phyloP scores from a whole-genome alignment of 2,329 filamentous ascomycete species.

The Periglandula ipomoeae region DNA sequence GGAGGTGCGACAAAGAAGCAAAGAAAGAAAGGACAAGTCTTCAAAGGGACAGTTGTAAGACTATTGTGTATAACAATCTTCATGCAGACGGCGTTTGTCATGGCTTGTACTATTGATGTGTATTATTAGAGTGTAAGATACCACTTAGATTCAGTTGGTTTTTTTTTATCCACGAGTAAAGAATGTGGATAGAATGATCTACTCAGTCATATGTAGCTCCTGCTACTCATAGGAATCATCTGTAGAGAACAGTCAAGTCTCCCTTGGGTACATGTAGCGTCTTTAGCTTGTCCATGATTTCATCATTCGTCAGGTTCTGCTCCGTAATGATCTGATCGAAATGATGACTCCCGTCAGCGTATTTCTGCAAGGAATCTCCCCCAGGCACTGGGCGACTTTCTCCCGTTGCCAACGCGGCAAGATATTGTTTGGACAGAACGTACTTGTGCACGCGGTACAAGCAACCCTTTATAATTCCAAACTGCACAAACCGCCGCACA shows the following conservation, averaged over 20 bases:
- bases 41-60: neutral
- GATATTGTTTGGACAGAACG: slow-evolving; percentile 59
- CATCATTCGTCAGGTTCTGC: slow-evolving; percentile 58
- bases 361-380: slow-evolving; percentile 51
- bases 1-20: slow-evolving; percentile 20
- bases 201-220: neutral
- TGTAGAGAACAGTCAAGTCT: slow-evolving; percentile 46
- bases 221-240: slow-evolving; percentile 21
- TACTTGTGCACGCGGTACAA: slow-evolving; percentile 91
- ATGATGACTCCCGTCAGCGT: slow-evolving; percentile 64
- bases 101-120: neutral
- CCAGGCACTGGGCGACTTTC: slow-evolving; percentile 32
- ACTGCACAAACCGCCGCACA: slow-evolving; percentile 84
- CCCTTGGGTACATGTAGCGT: slow-evolving; percentile 41
- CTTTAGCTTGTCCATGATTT: slow-evolving; percentile 61
- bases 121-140: neutral
- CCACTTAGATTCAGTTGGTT: neutral
- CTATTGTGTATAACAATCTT: neutral
- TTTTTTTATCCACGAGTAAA: neutral
- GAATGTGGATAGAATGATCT: neutral
- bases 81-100: neutral
- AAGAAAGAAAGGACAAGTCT: slow-evolving; percentile 6
- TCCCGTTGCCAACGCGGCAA: slow-evolving; percentile 46
- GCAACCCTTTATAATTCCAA: slow-evolving; percentile 91
- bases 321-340: slow-evolving; percentile 81